These are phyloP conservation scores for Gloeopeniophorella convolvens DNA, from an alignment of 768 basidiomycete species.

Conservation along the genomic window DNA sequence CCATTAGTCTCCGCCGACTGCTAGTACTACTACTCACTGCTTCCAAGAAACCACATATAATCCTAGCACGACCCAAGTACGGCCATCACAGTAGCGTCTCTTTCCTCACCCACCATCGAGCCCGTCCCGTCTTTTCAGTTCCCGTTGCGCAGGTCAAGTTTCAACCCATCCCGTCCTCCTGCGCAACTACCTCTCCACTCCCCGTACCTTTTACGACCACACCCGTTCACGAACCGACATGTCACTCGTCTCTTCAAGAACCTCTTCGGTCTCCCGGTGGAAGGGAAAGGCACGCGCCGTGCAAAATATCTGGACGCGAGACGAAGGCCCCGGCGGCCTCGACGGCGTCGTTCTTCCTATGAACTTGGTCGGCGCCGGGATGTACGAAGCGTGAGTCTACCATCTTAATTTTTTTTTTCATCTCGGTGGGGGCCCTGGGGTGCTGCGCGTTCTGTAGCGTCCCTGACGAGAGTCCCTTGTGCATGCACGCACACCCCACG, in stretches of 20 bases:
- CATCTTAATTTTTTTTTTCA: background rate
- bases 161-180: background rate
- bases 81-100: too few relatives aligned
- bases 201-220: too few relatives aligned
- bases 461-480: too few relatives aligned
- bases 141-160: too few relatives aligned
- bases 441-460: too few relatives aligned
- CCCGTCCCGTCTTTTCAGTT: too few relatives aligned
- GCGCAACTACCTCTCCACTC: background rate
- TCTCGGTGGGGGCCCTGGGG: background rate
- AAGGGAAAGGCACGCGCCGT: conserved; percentile 23
- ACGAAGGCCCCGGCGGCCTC: conserved; percentile 39
- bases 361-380: conserved; percentile 45
- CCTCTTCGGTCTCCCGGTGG: conserved; percentile 6
- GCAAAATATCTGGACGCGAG: conserved; percentile 17
- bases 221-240: background rate
- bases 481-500: too few relatives aligned
- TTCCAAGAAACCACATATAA: too few relatives aligned
- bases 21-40: too few relatives aligned
- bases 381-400: conserved; percentile 53
- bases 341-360: conserved; percentile 55
- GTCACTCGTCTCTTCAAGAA: background rate
- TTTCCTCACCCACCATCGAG: too few relatives aligned
- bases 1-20: too few relatives aligned
- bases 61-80: too few relatives aligned